phyloP scores from a whole-genome alignment of 805 yeast genomes.

The Ogataea pilisensis region DNA sequence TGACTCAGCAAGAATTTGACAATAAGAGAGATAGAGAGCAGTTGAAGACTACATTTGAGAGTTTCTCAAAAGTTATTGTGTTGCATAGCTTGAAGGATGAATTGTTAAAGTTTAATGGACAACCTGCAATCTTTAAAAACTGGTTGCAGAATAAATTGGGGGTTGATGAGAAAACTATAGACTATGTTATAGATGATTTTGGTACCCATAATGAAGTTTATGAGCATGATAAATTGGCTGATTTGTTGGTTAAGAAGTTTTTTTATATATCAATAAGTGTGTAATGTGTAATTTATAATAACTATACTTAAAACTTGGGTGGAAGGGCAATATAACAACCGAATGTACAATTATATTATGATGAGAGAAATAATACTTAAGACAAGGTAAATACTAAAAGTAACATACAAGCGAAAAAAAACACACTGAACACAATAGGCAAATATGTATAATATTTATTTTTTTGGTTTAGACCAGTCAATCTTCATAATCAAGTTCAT shows the following conservation, averaged over 20 bases:
- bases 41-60: constrained; percentile 5
- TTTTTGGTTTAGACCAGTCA: constrained; percentile 53
- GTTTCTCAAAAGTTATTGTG: constrained; percentile 30
- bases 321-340: neutral
- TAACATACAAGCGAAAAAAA: neutral
- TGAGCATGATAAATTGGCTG: constrained; percentile 33
- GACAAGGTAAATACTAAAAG: too few species aligned
- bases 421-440: neutral
- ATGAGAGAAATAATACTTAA: too few species aligned
- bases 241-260: constrained; percentile 8
- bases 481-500: constrained; percentile 76
- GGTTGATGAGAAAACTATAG: constrained; percentile 10
- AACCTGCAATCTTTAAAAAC: constrained; percentile 38
- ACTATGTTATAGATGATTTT: constrained; percentile 33
- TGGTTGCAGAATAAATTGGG: constrained; percentile 28
- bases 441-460: too few species aligned
- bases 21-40: neutral
- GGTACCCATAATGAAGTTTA: constrained; percentile 71
- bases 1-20: constrained; percentile 10
- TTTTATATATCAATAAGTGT: neutral
- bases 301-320: too few species aligned
- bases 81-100: constrained; percentile 69
- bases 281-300: too few species aligned
- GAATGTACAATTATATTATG: constrained; percentile 3
- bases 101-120: constrained; percentile 45